phyloP scores from a whole-genome alignment of 2,329 filamentous ascomycete species.

The Colletotrichum chrysophilum region DNA sequence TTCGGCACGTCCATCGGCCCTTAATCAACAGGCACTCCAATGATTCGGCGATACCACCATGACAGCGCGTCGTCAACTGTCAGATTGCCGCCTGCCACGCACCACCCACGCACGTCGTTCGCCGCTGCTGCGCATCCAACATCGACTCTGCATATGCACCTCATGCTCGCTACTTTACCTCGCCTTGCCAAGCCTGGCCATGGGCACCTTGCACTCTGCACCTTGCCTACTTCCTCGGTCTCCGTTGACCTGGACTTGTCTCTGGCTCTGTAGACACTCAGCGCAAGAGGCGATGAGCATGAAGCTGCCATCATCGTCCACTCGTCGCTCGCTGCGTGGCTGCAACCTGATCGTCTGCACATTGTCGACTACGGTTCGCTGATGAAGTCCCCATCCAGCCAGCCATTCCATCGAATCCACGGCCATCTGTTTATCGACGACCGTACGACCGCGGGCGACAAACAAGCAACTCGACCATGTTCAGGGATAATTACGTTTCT shows the following conservation, averaged over 20 bases:
- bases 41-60: constrained; percentile 2
- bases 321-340: background rate
- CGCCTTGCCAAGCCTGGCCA: background rate
- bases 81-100: constrained; percentile 6
- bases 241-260: background rate
- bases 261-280: background rate
- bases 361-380: background rate
- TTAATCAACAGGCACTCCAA: constrained; percentile 3
- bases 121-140: background rate
- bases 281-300: background rate
- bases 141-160: background rate
- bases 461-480: background rate
- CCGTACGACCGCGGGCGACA: background rate
- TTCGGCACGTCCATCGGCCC: constrained; percentile 12
- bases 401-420: background rate
- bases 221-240: background rate
- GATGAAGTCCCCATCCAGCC: background rate
- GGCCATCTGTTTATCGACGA: background rate
- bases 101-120: background rate
- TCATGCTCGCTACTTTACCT: background rate
- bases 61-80: background rate
- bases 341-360: background rate
- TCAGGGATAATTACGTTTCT: background rate
- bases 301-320: background rate
- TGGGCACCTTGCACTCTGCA: background rate